Evolutionary conservation across 768 basidiomycete species (phyloP).

Genomic region (Cystofilobasidium ferigula): DNA sequence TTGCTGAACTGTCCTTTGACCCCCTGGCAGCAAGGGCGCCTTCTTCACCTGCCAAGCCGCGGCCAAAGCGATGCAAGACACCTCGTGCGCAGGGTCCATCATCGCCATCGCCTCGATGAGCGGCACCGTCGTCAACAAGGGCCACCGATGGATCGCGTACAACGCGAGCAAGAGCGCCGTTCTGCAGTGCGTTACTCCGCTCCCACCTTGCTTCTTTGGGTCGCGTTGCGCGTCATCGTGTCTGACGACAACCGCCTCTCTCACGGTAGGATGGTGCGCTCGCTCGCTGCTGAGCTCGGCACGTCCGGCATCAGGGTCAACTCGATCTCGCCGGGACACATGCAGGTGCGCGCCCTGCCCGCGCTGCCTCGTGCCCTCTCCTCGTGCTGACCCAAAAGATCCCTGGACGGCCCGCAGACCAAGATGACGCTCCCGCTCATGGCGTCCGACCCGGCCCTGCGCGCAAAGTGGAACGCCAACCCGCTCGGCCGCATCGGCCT

Average conservation of each 20-base stretch:
- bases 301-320: slow-evolving; percentile 58
- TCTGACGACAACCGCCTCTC: too few species aligned
- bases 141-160: slow-evolving; percentile 58
- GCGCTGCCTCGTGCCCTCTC: too few species aligned
- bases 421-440: slow-evolving; percentile 55
- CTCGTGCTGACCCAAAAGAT: slow-evolving; percentile 8
- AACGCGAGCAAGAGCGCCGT: slow-evolving; percentile 68
- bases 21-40: too few species aligned
- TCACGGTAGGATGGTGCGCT: slow-evolving; percentile 67
- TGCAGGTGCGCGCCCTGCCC: slow-evolving; percentile 63
- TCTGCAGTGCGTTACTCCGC: too few species aligned
- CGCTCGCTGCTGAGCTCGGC: slow-evolving; percentile 72
- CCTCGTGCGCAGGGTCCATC: neutral
- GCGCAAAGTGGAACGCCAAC: slow-evolving; percentile 57
- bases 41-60: too few species aligned
- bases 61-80: too few species aligned
- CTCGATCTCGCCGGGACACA: too few species aligned
- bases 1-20: too few species aligned
- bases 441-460: slow-evolving; percentile 52
- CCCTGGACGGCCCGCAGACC: slow-evolving; percentile 36
- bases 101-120: slow-evolving; percentile 48
- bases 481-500: slow-evolving; percentile 61
- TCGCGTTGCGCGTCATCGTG: too few species aligned
- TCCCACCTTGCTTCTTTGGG: too few species aligned
- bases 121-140: slow-evolving; percentile 61